These are phyloP conservation scores for Calocybe cyanea DNA, from an alignment of 768 basidiomycete species.

Conservation along the genomic window DNA sequence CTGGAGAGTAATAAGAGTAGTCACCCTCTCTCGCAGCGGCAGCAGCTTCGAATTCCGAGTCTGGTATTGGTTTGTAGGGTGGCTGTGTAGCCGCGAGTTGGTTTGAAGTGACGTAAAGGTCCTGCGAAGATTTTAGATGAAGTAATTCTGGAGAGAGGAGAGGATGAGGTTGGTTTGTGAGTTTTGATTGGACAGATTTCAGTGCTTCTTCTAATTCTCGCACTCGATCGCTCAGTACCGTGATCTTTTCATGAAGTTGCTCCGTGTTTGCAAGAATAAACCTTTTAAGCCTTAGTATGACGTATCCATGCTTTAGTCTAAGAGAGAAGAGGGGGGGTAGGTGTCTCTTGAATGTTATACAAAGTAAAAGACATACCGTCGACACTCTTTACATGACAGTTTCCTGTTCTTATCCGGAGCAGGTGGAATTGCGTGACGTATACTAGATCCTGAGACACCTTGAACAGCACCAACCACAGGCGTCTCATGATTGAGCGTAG, in stretches of 20 bases:
- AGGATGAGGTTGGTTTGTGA: conserved; percentile 44
- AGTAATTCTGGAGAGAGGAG: conserved; percentile 56
- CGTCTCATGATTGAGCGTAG: no score
- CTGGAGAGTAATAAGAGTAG: neutral
- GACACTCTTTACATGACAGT: conserved; percentile 50
- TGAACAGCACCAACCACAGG: no score
- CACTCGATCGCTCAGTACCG: conserved; percentile 58
- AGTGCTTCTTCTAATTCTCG: conserved; percentile 62
- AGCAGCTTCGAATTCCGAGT: conserved; percentile 5
- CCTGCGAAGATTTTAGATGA: conserved; percentile 64
- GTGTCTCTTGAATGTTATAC: no score
- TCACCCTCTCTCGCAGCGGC: conserved; percentile 4
- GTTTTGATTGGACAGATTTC: conserved; percentile 36
- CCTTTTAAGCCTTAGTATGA: conserved; percentile 27
- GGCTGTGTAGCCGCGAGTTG: conserved; percentile 12
- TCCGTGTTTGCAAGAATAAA: conserved; percentile 70
- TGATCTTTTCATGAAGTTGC: conserved; percentile 61
- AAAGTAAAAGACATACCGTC: conserved; percentile 42
- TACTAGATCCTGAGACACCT: no score
- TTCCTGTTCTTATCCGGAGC: conserved; percentile 38
- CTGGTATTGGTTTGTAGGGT: conserved; percentile 7
- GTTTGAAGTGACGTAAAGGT: conserved; percentile 44
- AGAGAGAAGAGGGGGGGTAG: no score
- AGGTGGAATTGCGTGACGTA: conserved; percentile 15
- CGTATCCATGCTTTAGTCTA: no score